A percentile compares a stretch with the other conserved stretches of the same genome.
These are phyloP conservation scores for Colletotrichum sp. DNA, from an alignment of 2,329 filamentous ascomycete species.

Conservation along the genomic window DNA sequence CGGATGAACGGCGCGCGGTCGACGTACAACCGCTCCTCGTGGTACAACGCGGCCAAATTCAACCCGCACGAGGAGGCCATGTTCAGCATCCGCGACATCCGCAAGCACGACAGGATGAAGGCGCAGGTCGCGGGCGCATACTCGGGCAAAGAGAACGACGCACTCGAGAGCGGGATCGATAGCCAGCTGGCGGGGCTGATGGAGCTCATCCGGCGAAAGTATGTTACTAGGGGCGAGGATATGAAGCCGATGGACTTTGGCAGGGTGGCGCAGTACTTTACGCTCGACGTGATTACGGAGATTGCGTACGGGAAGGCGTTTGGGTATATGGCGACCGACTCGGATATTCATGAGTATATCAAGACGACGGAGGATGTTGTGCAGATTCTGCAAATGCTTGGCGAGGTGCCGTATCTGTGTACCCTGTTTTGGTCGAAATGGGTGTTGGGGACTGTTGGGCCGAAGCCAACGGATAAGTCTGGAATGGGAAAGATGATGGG, in stretches of 20 bases:
- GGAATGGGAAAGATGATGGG: conserved; percentile 21
- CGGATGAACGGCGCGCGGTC: conserved; percentile 17
- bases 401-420: conserved; percentile 23
- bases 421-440: conserved; percentile 31
- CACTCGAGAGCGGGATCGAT: conserved; percentile 45
- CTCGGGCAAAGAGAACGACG: conserved; percentile 57
- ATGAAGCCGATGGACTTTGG: conserved; percentile 44
- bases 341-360: conserved; percentile 48
- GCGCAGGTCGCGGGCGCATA: conserved; percentile 35
- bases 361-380: conserved; percentile 40
- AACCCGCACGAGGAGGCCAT: conserved; percentile 18
- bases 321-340: conserved; percentile 45
- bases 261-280: conserved; percentile 48
- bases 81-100: conserved; percentile 32
- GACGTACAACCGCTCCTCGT: conserved; percentile 17
- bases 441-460: conserved; percentile 28
- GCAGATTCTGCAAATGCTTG: conserved; percentile 42
- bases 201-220: conserved; percentile 11
- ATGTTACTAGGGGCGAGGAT: conserved; percentile 16
- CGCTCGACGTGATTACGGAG: conserved; percentile 53
- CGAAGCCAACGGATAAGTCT: conserved; percentile 15
- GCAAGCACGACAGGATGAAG: conserved; percentile 38
- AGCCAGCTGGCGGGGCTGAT: neutral
- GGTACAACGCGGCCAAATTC: conserved; percentile 21
- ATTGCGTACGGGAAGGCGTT: conserved; percentile 51